A percentile compares a stretch with the other conserved stretches of the same genome.
phyloP scores from a whole-genome alignment of 108 stramenopile genomes.

The Discostella stelligeroides region DNA sequence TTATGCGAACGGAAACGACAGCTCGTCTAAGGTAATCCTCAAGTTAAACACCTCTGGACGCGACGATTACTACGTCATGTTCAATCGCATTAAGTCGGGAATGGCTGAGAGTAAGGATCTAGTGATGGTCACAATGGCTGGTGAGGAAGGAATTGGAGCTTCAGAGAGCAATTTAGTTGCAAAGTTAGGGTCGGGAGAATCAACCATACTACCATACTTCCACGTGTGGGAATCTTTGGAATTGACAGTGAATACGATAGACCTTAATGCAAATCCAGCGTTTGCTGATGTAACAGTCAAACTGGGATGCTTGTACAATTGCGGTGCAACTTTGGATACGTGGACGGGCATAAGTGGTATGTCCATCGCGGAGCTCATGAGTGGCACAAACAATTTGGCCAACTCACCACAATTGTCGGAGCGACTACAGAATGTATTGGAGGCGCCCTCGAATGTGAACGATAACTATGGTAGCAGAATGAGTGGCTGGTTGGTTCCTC shows the following conservation, averaged over 20 bases:
- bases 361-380: not conserved
- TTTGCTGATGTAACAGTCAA: slow-evolving; percentile 24
- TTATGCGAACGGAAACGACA: slow-evolving; percentile 16
- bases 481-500: not conserved
- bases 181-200: slow-evolving; percentile 11
- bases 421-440: not conserved
- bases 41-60: slow-evolving; percentile 1
- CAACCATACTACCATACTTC: not conserved
- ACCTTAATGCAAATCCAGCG: slow-evolving; percentile 16
- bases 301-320: slow-evolving; percentile 4
- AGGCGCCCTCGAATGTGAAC: not conserved
- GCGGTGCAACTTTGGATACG: not conserved
- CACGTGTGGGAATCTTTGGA: not conserved
- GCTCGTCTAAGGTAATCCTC: slow-evolving; percentile 1
- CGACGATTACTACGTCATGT: slow-evolving; percentile 14
- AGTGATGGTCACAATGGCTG: slow-evolving; percentile 15
- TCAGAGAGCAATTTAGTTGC: not conserved
- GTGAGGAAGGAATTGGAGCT: not conserved
- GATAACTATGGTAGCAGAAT: slow-evolving; percentile 8
- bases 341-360: not conserved
- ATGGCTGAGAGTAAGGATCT: not conserved
- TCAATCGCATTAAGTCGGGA: slow-evolving; percentile 13
- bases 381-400: not conserved
- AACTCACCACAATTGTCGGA: not conserved
- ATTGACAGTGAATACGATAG: slow-evolving; percentile 5